Evolutionary conservation across 2,329 filamentous ascomycete genomes (phyloP).

Genomic region (Elsinoe batatas): DNA sequence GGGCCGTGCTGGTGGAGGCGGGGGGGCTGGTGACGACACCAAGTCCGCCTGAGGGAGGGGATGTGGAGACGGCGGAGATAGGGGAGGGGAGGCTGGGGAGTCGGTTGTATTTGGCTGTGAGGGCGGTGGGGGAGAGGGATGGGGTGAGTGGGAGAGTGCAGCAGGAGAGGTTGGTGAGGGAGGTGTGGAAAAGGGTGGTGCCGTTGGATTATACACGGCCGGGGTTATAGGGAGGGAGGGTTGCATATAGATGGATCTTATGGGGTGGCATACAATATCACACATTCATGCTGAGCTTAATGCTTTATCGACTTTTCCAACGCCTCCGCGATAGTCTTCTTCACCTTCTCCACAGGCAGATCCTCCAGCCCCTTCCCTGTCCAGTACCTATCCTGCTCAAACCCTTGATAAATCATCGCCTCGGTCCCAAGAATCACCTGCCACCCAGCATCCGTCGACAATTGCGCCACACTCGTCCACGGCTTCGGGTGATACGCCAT

Average conservation of each 20-base stretch:
- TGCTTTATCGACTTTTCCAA: constrained; percentile 15
- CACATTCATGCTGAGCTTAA: background rate
- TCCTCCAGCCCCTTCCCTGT: constrained; percentile 51
- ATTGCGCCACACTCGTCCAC: constrained; percentile 54
- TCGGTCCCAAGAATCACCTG: constrained; percentile 66
- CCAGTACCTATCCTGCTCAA: constrained; percentile 55
- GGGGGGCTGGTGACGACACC: constrained; percentile 65
- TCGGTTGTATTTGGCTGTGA: constrained; percentile 61
- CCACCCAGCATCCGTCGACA: constrained; percentile 56
- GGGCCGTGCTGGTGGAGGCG: constrained; percentile 62
- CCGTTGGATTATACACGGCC: constrained; percentile 58
- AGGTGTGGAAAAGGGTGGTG: constrained; percentile 61
- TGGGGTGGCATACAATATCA: too few relatives aligned
- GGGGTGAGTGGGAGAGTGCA: constrained; percentile 55
- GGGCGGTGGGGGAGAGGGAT: constrained; percentile 53
- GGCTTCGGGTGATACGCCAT: constrained; percentile 76
- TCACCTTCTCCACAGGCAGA: constrained; percentile 51
- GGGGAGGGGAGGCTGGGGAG: constrained; percentile 54
- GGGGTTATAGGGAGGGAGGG: constrained; percentile 31
- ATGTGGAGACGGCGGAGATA: constrained; percentile 47
- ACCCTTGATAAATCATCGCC: constrained; percentile 65
- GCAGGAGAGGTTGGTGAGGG: constrained; percentile 61
- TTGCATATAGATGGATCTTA: background rate
- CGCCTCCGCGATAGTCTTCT: constrained; percentile 39
- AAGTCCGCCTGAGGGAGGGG: constrained; percentile 49